Base-by-base conservation (phyloP, 2,329 filamentous ascomycete species). In the Fusarium pininemorale region DNA sequence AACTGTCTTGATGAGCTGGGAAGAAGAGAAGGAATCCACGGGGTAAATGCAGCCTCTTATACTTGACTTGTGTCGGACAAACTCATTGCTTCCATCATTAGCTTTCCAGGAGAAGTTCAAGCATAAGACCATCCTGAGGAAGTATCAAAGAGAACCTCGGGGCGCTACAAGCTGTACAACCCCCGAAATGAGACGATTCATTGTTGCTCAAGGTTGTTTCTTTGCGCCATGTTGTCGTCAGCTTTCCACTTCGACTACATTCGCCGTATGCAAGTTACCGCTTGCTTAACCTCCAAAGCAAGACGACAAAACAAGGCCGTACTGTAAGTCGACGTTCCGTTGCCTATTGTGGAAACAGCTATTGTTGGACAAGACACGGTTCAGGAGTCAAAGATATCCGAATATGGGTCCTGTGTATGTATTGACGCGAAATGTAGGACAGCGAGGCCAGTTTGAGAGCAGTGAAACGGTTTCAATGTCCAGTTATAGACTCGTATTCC, bases 171-270 rank as follows among this genome's bases (percentile, higher is more conserved):
- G 47, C 26, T 42, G 53, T 58, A 50, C 60, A 39, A 57, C 30
- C 20, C 28, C 24, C 58, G 47, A 54, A 42, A 72, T 53, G 45
- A 73, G 32, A 30, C 63, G 39, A 71, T 57, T 24, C 44, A 39
- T 57, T 55, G 74, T 74, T 60, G 50, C 69, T 75, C 75, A 77
- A 42, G 35, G 48, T 50, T 35, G 24, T 51, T 45, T 60, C 50
- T 37, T 54, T 61, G 45, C 37, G 42, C 32, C 41, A 66, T 42
- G 50, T 53, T 30, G 53, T 70, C 63, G 67, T 77, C 66, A 69
- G 68, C 73, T 45, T 59, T 45, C 28, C 15, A 54, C 39, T 38
- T 30, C 39, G 39, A 59, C 45, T 45, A 28, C 22, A 32, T 38
- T 35, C 41, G 37, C 44, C 32, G 22, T 53, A 67, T 63, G 64